phyloP scores from a whole-genome alignment of 306 rosid species.

The Fragaria iinumae region DNA sequence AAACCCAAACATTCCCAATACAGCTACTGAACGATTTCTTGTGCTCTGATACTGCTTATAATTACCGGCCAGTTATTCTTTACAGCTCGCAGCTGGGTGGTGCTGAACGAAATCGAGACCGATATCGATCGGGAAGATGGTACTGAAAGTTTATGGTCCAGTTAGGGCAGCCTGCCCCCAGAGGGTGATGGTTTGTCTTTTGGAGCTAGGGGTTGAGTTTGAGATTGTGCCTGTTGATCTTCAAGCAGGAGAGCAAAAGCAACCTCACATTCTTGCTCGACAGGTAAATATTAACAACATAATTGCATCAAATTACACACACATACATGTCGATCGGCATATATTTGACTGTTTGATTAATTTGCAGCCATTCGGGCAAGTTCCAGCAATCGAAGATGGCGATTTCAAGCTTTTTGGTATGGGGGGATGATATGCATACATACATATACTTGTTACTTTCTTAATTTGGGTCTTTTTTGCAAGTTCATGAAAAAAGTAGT shows the following conservation, averaged over 20 bases:
- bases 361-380: conserved; percentile 80
- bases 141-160: conserved; percentile 55
- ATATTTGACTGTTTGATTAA: not conserved
- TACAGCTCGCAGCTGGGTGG: not conserved
- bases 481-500: too few relatives aligned
- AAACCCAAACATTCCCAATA: too few relatives aligned
- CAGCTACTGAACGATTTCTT: too few relatives aligned
- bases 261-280: conserved; percentile 43
- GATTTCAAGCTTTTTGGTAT: conserved; percentile 67
- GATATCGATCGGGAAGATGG: conserved; percentile 31
- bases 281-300: conserved; percentile 41
- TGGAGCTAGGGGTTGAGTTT: conserved; percentile 65
- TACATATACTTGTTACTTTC: not conserved
- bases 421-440: not conserved
- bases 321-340: not conserved
- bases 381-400: conserved; percentile 60
- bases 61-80: too few relatives aligned
- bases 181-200: conserved; percentile 62
- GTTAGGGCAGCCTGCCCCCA: conserved; percentile 53
- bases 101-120: too few relatives aligned
- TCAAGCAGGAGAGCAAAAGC: conserved; percentile 50
- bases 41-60: too few relatives aligned
- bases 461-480: too few relatives aligned
- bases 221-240: conserved; percentile 53
- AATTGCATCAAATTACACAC: not conserved